phyloP scores from a whole-genome alignment of 768 basidiomycete genomes.

The Gymnopilus junonius region DNA sequence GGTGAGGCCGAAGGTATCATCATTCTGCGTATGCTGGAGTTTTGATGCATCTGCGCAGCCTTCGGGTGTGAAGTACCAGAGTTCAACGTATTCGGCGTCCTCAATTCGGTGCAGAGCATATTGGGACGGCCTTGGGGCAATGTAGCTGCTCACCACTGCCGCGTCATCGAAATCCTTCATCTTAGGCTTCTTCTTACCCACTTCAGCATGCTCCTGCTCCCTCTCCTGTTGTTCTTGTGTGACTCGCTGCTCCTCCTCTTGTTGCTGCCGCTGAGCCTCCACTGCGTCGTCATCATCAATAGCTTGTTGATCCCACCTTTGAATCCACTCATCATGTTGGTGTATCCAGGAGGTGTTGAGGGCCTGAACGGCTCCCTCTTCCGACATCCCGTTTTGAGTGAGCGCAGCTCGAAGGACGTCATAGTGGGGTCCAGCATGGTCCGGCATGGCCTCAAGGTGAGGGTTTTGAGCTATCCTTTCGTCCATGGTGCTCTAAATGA shows the following conservation, averaged over 20 bases:
- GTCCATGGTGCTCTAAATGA: not conserved
- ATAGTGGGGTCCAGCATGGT: conserved; percentile 1
- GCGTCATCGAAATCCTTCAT: no score
- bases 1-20: not conserved
- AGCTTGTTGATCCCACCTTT: not conserved
- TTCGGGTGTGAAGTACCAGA: not conserved
- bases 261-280: not conserved
- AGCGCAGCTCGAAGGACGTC: not conserved
- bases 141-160: not conserved
- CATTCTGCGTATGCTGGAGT: not conserved
- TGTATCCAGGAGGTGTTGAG: conserved; percentile 1
- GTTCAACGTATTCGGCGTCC: not conserved
- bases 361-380: not conserved
- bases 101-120: not conserved
- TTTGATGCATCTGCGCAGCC: not conserved
- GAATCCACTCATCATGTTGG: not conserved
- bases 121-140: not conserved
- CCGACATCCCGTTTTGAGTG: not conserved
- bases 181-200: no score
- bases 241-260: not conserved
- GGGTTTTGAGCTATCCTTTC: not conserved
- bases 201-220: not conserved
- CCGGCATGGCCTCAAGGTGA: not conserved
- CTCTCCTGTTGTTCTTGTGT: not conserved
- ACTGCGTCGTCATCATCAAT: conserved; percentile 15